Evolutionary conservation across 805 yeast genomes (phyloP).

Genomic region (Spathaspora arborariae): DNA sequence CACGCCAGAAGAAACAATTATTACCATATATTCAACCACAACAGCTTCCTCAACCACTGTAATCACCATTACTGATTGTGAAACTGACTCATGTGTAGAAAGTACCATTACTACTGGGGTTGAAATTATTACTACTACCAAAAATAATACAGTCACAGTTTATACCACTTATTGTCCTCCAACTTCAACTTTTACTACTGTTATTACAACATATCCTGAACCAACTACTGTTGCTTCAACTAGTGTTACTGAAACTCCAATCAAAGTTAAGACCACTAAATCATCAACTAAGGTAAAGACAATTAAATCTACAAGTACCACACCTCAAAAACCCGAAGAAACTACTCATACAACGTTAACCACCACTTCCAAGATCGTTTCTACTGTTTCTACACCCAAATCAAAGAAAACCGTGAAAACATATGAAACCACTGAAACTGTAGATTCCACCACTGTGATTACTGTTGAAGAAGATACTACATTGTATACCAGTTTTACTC

Average conservation of each 20-base stretch:
- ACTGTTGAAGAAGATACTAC: neutral
- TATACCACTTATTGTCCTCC: conserved; percentile 1
- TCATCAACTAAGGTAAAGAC: too few relatives aligned
- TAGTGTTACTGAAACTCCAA: neutral
- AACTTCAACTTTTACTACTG: neutral
- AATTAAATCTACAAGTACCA: neutral
- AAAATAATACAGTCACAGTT: neutral
- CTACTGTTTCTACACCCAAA: neutral
- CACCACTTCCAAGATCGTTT: neutral
- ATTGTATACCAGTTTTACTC: neutral
- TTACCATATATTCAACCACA: neutral
- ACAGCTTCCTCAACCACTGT: conserved; percentile 7
- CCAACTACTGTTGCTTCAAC: neutral
- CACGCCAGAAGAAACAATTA: neutral
- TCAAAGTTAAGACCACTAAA: neutral
- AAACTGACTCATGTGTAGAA: neutral
- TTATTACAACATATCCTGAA: neutral
- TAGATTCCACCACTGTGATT: neutral
- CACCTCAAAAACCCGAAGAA: neutral
- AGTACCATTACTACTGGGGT: conserved; percentile 15
- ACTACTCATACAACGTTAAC: neutral
- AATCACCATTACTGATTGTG: neutral
- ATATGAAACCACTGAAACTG: conserved; percentile 4
- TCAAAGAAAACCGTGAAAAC: neutral
- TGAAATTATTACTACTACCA: conserved; percentile 1